phyloP scores from a whole-genome alignment of 2,329 filamentous ascomycete species.

The Pyrenophora teres region DNA sequence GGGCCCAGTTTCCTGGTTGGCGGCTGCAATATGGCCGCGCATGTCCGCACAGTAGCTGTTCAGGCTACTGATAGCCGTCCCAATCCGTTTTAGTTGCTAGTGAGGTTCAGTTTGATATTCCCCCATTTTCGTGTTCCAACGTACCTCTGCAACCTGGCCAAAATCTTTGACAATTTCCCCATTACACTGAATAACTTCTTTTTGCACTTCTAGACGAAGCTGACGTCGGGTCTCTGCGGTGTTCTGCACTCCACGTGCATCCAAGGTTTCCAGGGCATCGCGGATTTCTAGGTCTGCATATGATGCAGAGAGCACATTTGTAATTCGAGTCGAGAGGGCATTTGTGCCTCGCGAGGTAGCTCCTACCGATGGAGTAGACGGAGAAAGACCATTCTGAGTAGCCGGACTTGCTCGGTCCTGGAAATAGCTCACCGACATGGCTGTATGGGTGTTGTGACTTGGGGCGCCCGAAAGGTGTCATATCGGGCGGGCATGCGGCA shows the following conservation, averaged over 20 bases:
- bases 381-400: conserved; percentile 36
- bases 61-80: conserved; percentile 74
- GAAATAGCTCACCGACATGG: conserved; percentile 41
- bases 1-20: conserved; percentile 73
- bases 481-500: conserved; percentile 19
- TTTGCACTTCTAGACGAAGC: conserved; percentile 81
- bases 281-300: conserved; percentile 92
- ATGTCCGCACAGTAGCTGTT: conserved; percentile 82
- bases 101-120: conserved; percentile 29
- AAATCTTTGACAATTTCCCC: conserved; percentile 87
- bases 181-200: conserved; percentile 91
- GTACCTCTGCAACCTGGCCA: conserved; percentile 76
- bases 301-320: conserved; percentile 84
- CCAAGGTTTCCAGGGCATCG: conserved; percentile 78
- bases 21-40: conserved; percentile 74
- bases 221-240: conserved; percentile 78
- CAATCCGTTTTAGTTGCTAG: conserved; percentile 86
- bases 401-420: conserved; percentile 36
- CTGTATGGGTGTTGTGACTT: conserved; percentile 21
- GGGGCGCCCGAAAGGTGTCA: conserved; percentile 16
- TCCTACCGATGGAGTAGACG: conserved; percentile 31
- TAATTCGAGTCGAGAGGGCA: conserved; percentile 80
- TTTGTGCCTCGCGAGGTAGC: conserved; percentile 53
- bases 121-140: not conserved
- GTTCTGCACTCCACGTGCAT: conserved; percentile 72